Evolutionary conservation across 2,329 filamentous ascomycete genomes (phyloP).

Genomic region (Stemphylium lycopersici): DNA sequence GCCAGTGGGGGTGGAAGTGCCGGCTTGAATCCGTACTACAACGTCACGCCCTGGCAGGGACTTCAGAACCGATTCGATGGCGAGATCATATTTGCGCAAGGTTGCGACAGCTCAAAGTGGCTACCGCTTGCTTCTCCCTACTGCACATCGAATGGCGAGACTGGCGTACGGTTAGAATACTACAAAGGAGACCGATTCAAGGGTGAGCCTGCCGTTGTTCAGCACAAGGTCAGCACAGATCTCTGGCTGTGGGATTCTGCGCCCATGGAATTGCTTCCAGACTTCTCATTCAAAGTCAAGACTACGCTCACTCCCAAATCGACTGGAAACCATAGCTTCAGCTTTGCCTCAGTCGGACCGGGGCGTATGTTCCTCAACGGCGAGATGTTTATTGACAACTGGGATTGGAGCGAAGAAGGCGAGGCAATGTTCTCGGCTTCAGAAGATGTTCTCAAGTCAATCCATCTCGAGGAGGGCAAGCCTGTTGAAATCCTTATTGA

Average conservation of each 20-base stretch:
- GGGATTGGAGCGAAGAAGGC: constrained; percentile 72
- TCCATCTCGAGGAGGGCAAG: constrained; percentile 64
- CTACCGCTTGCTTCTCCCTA: constrained; percentile 66
- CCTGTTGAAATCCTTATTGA: constrained; percentile 67
- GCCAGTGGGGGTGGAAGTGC: constrained; percentile 72
- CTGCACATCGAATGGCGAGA: constrained; percentile 63
- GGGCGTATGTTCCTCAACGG: constrained; percentile 67
- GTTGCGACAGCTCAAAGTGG: constrained; percentile 70
- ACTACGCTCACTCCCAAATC: constrained; percentile 64
- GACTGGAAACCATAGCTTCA: constrained; percentile 68
- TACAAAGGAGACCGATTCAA: constrained; percentile 68
- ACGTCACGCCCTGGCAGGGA: constrained; percentile 67
- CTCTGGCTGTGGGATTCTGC: constrained; percentile 75
- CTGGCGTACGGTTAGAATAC: constrained; percentile 69
- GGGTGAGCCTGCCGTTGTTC: constrained; percentile 62
- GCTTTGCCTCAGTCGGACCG: constrained; percentile 71
- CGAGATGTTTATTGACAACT: constrained; percentile 66
- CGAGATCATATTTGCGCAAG: constrained; percentile 65
- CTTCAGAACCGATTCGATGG: constrained; percentile 62
- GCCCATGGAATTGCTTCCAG: constrained; percentile 64
- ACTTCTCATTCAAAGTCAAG: constrained; percentile 69
- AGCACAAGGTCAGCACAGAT: constrained; percentile 68
- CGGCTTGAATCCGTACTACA: constrained; percentile 72
- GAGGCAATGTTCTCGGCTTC: constrained; percentile 75
- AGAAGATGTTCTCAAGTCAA: constrained; percentile 66